Conservation (phyloP, 1,139 yeast species). For the Geotrichum klebahnii region DNA sequence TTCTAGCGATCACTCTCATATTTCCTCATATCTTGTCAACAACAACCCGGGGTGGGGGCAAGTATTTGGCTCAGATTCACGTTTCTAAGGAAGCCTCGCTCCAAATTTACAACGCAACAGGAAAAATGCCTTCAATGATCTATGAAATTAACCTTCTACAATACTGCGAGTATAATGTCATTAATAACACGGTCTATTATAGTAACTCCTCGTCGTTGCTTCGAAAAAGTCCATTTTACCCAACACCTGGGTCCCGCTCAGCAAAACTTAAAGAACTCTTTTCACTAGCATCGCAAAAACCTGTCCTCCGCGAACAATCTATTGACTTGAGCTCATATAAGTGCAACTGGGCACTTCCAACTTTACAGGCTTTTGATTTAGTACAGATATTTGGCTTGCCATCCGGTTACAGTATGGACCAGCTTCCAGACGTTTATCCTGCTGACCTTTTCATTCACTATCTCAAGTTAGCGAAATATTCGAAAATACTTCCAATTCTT, state of each 20-base stretch:
- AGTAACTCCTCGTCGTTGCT: background rate
- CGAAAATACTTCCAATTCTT: background rate
- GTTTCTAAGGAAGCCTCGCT: background rate
- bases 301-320: background rate
- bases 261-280: background rate
- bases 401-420: background rate
- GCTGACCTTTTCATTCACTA: slow-evolving; percentile 1
- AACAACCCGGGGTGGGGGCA: too few species aligned
- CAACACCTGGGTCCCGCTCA: slow-evolving; percentile 1
- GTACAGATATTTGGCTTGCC: background rate
- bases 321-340: too few species aligned
- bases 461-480: slow-evolving; percentile 1
- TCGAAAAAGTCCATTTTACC: background rate
- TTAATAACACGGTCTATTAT: background rate
- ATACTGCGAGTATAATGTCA: slow-evolving; percentile 1
- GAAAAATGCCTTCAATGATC: background rate
- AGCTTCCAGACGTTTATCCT: background rate
- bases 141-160: slow-evolving; percentile 1
- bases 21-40: slow-evolving; percentile 3
- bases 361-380: background rate
- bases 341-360: slow-evolving; percentile 5
- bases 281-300: background rate
- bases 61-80: slow-evolving; percentile 7
- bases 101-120: background rate
- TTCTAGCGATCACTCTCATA: background rate